Conservation (phyloP, 73 alveolate species). For the Paramecium octaurelia region DNA sequence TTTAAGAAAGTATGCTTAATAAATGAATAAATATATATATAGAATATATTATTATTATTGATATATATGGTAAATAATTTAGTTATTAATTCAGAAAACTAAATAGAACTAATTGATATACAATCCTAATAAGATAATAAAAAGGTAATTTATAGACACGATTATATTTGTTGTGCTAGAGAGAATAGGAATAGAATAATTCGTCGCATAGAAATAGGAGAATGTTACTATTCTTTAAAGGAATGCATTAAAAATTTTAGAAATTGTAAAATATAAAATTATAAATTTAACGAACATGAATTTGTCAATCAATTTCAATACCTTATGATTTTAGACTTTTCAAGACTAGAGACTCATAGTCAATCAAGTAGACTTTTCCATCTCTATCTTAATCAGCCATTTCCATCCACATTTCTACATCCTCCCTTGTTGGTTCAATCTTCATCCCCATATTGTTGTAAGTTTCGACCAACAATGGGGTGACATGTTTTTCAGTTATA, state of each 20-base stretch:
- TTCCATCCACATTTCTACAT: conserved; percentile 44
- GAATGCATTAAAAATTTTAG: neutral
- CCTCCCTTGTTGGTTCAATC: conserved; percentile 19
- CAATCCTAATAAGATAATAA: no score
- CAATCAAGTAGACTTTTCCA: conserved; percentile 21
- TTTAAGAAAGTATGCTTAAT: neutral
- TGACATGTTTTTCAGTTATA: conserved; percentile 20
- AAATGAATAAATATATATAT: neutral
- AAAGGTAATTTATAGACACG: no score
- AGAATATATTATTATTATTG: no score
- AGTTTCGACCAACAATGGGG: neutral
- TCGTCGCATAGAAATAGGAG: neutral
- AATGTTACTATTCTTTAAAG: neutral
- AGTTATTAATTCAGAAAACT: neutral
- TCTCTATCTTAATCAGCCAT: conserved; percentile 41
- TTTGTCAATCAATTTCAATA: neutral
- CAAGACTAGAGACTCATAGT: neutral
- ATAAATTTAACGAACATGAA: neutral
- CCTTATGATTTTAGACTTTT: neutral
- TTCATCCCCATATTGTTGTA: neutral
- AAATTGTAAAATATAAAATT: neutral
- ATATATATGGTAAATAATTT: no score
- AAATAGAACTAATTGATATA: neutral
- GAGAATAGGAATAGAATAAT: no score
- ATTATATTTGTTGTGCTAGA: no score